Base-by-base conservation (phyloP, 148 eudicot species). In the Silene uniflora region DNA sequence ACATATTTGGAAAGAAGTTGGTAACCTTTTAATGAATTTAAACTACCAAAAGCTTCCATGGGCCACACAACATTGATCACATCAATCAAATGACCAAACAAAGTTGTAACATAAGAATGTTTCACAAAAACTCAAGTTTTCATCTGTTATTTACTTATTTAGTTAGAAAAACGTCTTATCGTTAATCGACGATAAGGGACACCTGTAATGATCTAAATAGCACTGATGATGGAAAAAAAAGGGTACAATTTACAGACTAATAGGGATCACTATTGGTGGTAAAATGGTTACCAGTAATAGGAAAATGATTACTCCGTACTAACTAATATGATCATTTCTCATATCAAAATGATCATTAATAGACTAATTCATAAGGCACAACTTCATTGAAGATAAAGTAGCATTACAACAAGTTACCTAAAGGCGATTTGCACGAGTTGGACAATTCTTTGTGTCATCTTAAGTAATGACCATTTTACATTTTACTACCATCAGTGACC, bases 21-120 rank as follows among this genome's bases (percentile, higher is more conserved):
- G 25, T 39, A 72, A 42, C 21, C 27, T 63, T 77, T 70, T 17
- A 29, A 0, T 62, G 19, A 39, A 29, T 67, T 62, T 24, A 13
- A 22, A 47, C 22, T 58, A 61, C 58, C 23, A 64, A 11, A 62
- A 75, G 72, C 60, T 42, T 80, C 29, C 79, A 64, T 64, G 18
- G 29, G 59, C 75, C 78, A 73, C 58, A 67, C 52, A 66, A 76
- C 52, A 68, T 63, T 44, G 17, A 80, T 65, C 79, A 60, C n/a
- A 25, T 23, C 55, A 44, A 76, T 60, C 27, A 55, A 3, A 73
- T 4, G 46, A 35, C 49, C 69, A 65, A 5, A 32, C n/a, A 32
- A 17, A 65, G 13, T 6, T 7, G 0, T n/a, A 19, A 1, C 24
- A 61, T 61, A 22, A 2, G 25, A 19, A 13, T 19, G 3, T 0